Percentiles rank a stretch among this genome's conserved stretches.
Evolutionary conservation across 306 rosid species (phyloP).

Genomic region (Adenanthera pavonina): DNA sequence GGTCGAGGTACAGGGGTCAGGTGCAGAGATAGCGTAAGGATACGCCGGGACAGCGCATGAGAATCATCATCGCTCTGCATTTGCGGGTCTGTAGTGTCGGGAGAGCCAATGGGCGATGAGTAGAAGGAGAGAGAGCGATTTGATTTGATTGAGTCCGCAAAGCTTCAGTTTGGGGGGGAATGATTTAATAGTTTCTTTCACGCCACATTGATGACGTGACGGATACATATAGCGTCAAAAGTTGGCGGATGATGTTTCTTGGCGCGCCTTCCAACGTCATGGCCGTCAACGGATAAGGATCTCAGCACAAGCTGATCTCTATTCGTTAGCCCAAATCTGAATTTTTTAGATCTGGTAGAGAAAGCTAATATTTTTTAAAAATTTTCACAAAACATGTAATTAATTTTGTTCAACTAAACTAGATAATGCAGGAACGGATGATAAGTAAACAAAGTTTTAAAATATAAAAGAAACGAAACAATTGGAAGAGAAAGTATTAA

Average conservation of each 20-base stretch:
- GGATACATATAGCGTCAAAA: background rate
- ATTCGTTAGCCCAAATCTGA: no score
- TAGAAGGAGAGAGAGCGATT: background rate
- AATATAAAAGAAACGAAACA: no score
- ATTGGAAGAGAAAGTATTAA: no score
- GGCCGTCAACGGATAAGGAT: background rate
- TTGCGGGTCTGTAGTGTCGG: background rate
- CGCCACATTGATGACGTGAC: conserved; percentile 3
- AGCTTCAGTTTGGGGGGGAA: background rate
- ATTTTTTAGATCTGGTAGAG: no score
- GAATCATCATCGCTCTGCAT: conserved; percentile 46
- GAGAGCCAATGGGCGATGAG: background rate
- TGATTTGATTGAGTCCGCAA: background rate
- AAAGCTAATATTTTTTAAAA: no score
- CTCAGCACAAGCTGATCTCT: background rate
- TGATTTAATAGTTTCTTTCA: background rate
- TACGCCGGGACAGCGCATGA: conserved; percentile 51
- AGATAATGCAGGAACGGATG: no score
- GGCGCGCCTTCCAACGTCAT: conserved; percentile 4
- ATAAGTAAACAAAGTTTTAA: no score
- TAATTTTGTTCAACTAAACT: no score
- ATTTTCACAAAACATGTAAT: no score
- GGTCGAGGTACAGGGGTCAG: conserved; percentile 46
- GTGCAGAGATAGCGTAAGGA: conserved; percentile 64
- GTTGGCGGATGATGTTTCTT: background rate